Percentiles rank a stretch among this genome's conserved stretches.
Evolutionary conservation across 2,329 filamentous ascomycete genomes (phyloP).

Genomic region (Phialophora macrospora): DNA sequence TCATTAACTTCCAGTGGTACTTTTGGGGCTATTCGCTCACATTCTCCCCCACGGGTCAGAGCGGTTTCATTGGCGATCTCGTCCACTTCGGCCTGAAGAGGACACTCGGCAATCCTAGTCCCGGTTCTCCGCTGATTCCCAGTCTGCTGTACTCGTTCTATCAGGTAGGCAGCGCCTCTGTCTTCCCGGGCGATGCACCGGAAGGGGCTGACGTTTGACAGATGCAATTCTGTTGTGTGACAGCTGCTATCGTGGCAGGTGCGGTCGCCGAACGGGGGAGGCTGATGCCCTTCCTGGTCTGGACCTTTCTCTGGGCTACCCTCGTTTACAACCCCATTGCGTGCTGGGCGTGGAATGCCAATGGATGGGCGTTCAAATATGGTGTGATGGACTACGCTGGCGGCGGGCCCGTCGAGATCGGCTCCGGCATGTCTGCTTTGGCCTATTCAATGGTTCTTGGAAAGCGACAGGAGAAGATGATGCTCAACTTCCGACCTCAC

Average conservation of each 20-base stretch:
- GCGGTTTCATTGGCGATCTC: conserved; percentile 89
- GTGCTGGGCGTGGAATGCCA: conserved; percentile 95
- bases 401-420: conserved; percentile 96
- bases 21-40: conserved; percentile 98
- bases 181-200: background rate
- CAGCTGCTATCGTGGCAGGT: conserved; percentile 86
- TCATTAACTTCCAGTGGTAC: conserved; percentile 98
- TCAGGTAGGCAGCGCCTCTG: conserved; percentile 61
- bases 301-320: conserved; percentile 94
- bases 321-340: conserved; percentile 96
- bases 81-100: conserved; percentile 87
- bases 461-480: conserved; percentile 97
- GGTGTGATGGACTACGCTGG: conserved; percentile 96
- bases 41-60: conserved; percentile 80
- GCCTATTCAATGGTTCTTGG: conserved; percentile 97
- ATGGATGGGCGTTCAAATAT: conserved; percentile 89
- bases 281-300: conserved; percentile 90
- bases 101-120: conserved; percentile 80
- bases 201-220: conserved; percentile 46
- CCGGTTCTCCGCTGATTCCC: conserved; percentile 84
- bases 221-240: conserved; percentile 98
- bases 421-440: conserved; percentile 86
- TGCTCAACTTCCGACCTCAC: conserved; percentile 99
- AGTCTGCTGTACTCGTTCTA: conserved; percentile 94
- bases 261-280: conserved; percentile 93